phyloP scores from a whole-genome alignment of 169 alveolate genomes.

The Plasmodium relictum region DNA sequence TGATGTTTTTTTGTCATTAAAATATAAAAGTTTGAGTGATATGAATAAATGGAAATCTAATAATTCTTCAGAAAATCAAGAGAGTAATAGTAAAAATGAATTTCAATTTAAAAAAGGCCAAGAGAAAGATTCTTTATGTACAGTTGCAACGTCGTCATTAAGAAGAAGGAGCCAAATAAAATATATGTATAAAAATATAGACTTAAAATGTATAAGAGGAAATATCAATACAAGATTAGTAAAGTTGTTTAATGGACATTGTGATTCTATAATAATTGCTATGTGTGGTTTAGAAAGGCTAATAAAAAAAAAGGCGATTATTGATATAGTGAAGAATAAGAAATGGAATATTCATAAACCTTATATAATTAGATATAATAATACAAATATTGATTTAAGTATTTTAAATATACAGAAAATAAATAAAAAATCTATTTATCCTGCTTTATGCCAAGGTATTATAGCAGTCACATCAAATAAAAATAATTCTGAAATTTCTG shows the following conservation, averaged over 20 bases:
- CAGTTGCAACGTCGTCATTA: constrained; percentile 61
- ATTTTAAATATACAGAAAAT: constrained; percentile 48
- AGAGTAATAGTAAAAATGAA: not conserved
- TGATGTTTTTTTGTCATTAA: constrained; percentile 59
- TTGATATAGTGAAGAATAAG: constrained; percentile 11
- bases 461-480: constrained; percentile 55
- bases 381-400: constrained; percentile 22
- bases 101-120: not conserved
- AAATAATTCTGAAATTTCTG: constrained; percentile 17
- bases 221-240: constrained; percentile 69
- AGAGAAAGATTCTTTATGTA: not conserved
- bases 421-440: constrained; percentile 39
- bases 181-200: constrained; percentile 41
- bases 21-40: constrained; percentile 26
- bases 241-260: constrained; percentile 35
- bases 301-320: constrained; percentile 9
- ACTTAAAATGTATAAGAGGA: constrained; percentile 38
- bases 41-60: constrained; percentile 19
- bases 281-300: constrained; percentile 70
- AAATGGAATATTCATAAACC: not conserved
- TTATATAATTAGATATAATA: constrained; percentile 21
- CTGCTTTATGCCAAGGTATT: constrained; percentile 74
- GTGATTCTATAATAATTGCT: constrained; percentile 60
- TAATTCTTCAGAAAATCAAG: not conserved
- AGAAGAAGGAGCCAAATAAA: constrained; percentile 70